Base-by-base conservation (phyloP, 2,329 filamentous ascomycete genomes). In the Beauveria varroae region DNA sequence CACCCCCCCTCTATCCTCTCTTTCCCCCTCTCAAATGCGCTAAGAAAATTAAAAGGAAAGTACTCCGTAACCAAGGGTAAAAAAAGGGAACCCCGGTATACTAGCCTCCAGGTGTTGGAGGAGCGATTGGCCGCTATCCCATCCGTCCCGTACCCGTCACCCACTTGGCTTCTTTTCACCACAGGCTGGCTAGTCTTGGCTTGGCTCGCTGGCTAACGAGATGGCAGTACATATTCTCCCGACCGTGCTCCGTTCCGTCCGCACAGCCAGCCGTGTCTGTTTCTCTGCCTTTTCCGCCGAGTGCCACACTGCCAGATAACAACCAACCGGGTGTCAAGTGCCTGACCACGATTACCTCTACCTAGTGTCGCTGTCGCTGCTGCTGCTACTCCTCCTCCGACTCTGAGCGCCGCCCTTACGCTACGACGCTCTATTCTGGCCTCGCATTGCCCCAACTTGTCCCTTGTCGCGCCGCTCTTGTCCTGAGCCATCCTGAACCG, bases 71-170 rank as follows among this genome's bases (percentile, higher is more conserved):
- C 34, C 34, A 37, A 37, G 34, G 34, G 34, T 37, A 16, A 40
- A 40, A 57, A 57, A 34, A 57, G 12, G n/a, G n/a, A 30, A 51
- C 56, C 34, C 57, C 57, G 53, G 34, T 12, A 24, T 16, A 52
- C 37, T 52, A 46, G 34, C 12, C 12, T 37, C 12, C 34, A 37
- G 46, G 18, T 41, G 47, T 52, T 52, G 26, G 44, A 52, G 52
- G 47, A 59, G 34, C 57, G 57, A 59, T 52, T 59, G 57, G 57
- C 47, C 57, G 57, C 57, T 59, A 46, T 52, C 40, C 57, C 57
- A 53, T 52, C 57, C 57, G 57, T 59, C 57, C 57, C 57, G 57
- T 59, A 52, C 57, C 56, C 57, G 57, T 52, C 40, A 40, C 37
- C 57, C 57, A 59, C 57, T 52, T 59, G 57, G 57, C 37, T 53